Base-by-base conservation (phyloP, 2,329 filamentous ascomycete species). In the Fusarium sp. region DNA sequence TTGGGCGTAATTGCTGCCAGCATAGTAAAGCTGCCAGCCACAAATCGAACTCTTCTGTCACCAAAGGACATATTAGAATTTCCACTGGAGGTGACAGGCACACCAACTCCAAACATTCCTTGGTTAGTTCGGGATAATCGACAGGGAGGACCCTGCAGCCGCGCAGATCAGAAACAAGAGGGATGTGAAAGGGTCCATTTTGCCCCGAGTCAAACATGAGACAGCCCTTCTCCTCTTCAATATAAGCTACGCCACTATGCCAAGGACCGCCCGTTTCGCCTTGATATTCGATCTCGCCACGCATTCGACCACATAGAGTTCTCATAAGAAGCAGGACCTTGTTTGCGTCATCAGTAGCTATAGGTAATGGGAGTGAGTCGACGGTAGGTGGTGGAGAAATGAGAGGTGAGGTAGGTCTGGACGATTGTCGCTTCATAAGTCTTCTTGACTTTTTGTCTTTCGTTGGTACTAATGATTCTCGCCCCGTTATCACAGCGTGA, bases 11-110 rank as follows among this genome's bases (percentile, higher is more conserved):
- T 71, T 94, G 92, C 79, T 94, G 92, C 93, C 93, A 96, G 78
- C 92, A 94, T 36, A 95, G 85, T 47, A 96, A 81, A 12, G 93
- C 93, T 18, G 93, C 93, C 62, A 95, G 88, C 93, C 93, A 96
- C 27, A 91, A 85, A 74, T 95, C 92, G 72, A 92, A 89, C 76
- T 95, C 92, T 25, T 90, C 88, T 36, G 87, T 81, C 5, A 87
- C 86, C 13, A 88, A 80, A 18, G 93, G 92, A 39, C 91, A 88
- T 63, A 96, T 82, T 59, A 92, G 84, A 46, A 94, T 83, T 71
- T 93, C 88, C 29, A 89, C 80, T 12, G 86, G 86, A 31, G 86
- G 85, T 47, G 88, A 86, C 58, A 86, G 67, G 53, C 85, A 86
- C 47, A 84, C 81, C 15, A 92, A 78, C 74, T 91, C 88, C 7